Evolutionary conservation across 805 yeast genomes (phyloP).

Genomic region (Kuraishia piskuri): DNA sequence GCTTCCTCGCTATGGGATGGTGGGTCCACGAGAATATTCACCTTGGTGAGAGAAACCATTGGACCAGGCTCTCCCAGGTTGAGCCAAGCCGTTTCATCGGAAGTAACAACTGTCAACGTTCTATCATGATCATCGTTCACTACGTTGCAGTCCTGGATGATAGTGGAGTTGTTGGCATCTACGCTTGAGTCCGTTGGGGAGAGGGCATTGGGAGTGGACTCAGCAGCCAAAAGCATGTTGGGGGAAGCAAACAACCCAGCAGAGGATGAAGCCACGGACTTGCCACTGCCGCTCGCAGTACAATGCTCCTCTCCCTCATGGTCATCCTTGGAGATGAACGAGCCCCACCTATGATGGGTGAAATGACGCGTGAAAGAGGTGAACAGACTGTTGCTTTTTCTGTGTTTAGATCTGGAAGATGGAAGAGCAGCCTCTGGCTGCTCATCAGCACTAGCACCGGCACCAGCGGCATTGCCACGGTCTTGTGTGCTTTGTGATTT

Average conservation of each 20-base stretch:
- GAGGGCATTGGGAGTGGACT: background rate
- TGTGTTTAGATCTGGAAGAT: background rate
- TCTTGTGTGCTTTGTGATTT: background rate
- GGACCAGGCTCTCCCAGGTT: slow-evolving; percentile 28
- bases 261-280: background rate
- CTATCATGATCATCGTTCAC: background rate
- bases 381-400: slow-evolving; percentile 1
- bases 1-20: background rate
- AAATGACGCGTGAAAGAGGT: slow-evolving; percentile 5
- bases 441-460: background rate
- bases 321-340: background rate
- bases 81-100: slow-evolving; percentile 10
- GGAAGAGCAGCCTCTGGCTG: background rate
- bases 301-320: background rate
- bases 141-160: background rate
- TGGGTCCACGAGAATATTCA: background rate
- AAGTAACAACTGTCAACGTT: background rate
- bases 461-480: background rate
- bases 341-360: slow-evolving; percentile 13
- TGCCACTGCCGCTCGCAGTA: background rate
- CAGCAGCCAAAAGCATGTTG: background rate
- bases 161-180: background rate
- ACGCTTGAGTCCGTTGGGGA: background rate
- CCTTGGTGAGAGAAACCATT: slow-evolving; percentile 14
- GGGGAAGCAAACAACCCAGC: background rate